Percentiles rank a stretch among this genome's conserved stretches.
phyloP scores from a whole-genome alignment of 371 early-diverging fungal species.

The Thermomucor indicae-seudaticae region DNA sequence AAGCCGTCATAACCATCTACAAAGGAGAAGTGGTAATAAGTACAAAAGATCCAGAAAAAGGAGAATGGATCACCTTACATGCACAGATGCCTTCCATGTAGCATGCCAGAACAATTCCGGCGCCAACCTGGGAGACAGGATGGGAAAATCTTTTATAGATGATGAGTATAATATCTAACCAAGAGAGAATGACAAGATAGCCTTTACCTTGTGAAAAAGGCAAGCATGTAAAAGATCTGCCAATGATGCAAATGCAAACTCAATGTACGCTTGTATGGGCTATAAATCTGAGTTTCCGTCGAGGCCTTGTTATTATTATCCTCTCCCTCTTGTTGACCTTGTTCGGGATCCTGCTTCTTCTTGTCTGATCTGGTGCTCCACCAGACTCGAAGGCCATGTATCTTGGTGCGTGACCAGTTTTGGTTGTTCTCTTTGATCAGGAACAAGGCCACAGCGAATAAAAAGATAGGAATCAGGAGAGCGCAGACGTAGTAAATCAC shows the following conservation, averaged over 20 bases:
- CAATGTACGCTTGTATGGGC: constrained; percentile 17
- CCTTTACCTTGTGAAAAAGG: constrained; percentile 66
- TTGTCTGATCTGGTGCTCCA: background rate
- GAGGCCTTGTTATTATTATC: background rate
- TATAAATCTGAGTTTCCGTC: constrained; percentile 2
- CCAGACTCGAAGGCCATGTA: constrained; percentile 5
- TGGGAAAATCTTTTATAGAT: constrained; percentile 51
- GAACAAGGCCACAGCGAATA: constrained; percentile 34
- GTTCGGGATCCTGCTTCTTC: constrained; percentile 1
- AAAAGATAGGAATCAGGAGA: constrained; percentile 49
- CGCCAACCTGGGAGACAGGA: constrained; percentile 69
- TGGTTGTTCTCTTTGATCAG: constrained; percentile 44
- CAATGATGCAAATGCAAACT: constrained; percentile 79
- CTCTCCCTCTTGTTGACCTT: constrained; percentile 3
- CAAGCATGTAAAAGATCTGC: constrained; percentile 83
- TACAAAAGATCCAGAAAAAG: background rate
- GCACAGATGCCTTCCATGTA: constrained; percentile 73
- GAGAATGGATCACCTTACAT: constrained; percentile 19
- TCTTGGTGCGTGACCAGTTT: constrained; percentile 26
- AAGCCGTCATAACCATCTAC: constrained; percentile 38
- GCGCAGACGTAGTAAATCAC: constrained; percentile 56
- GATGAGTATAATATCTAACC: background rate
- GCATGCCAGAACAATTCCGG: constrained; percentile 73
- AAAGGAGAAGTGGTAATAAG: background rate
- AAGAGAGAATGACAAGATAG: background rate